A percentile compares a stretch with the other conserved stretches of the same genome.
Evolutionary conservation across 2,329 filamentous ascomycete genomes (phyloP).

Genomic region (Sclerotinia spermophila): DNA sequence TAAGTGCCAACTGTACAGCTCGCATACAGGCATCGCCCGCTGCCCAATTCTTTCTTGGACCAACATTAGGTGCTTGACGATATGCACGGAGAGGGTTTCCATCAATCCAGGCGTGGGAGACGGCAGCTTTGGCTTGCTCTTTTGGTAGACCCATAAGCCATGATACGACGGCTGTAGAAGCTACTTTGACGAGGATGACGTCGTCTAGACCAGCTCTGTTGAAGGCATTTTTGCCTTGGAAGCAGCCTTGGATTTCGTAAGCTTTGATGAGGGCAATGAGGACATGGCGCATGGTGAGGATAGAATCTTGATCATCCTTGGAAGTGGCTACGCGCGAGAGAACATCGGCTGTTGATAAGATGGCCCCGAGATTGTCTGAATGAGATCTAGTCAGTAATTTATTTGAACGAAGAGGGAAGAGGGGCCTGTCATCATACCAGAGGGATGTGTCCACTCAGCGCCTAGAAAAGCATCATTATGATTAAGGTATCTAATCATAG

Average conservation of each 20-base stretch:
- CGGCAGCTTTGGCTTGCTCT: slow-evolving; percentile 37
- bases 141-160: slow-evolving; percentile 40
- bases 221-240: slow-evolving; percentile 40
- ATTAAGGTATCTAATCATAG: slow-evolving; percentile 42
- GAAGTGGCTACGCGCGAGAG: slow-evolving; percentile 9
- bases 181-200: slow-evolving; percentile 42
- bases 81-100: slow-evolving; percentile 39
- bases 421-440: slow-evolving; percentile 22
- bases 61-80: slow-evolving; percentile 38
- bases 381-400: neutral
- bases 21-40: slow-evolving; percentile 42
- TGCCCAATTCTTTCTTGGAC: slow-evolving; percentile 43
- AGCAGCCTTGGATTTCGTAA: slow-evolving; percentile 43
- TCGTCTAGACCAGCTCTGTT: slow-evolving; percentile 43
- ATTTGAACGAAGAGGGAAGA: neutral
- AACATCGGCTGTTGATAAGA: slow-evolving; percentile 38
- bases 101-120: slow-evolving; percentile 43
- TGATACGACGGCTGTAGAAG: slow-evolving; percentile 40
- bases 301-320: slow-evolving; percentile 13
- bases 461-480: slow-evolving; percentile 43
- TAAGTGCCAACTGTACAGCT: slow-evolving; percentile 40
- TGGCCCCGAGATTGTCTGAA: slow-evolving; percentile 41
- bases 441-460: slow-evolving; percentile 44
- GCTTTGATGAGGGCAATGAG: slow-evolving; percentile 40
- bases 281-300: slow-evolving; percentile 37